Evolutionary conservation across 192 early-diverging fungal genomes (phyloP).

Genomic region (Coemansia sp.): DNA sequence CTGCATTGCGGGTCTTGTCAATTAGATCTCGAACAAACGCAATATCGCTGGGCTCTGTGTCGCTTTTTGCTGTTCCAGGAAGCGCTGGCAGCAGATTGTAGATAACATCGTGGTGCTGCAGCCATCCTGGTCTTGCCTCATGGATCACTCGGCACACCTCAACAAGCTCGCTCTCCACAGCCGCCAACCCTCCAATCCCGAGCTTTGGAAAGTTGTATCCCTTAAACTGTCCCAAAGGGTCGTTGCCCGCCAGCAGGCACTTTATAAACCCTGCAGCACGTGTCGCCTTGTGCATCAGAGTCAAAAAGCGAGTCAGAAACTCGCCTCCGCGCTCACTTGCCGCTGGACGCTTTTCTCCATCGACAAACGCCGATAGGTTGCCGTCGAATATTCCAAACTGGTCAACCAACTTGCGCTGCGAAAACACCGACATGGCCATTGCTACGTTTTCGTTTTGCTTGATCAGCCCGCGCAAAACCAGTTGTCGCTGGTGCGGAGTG

Average conservation of each 20-base stretch:
- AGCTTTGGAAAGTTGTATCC: conserved; percentile 46
- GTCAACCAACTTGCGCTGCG: conserved; percentile 21
- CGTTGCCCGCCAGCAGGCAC: conserved; percentile 37
- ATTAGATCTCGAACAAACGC: conserved; percentile 18
- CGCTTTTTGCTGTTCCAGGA: conserved; percentile 6
- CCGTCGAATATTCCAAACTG: conserved; percentile 48
- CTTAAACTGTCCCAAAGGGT: conserved; percentile 26
- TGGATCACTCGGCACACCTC: conserved; percentile 20
- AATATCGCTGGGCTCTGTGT: conserved; percentile 15
- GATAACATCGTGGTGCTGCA: conserved; percentile 26
- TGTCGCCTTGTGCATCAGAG: conserved; percentile 18
- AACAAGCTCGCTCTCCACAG: conserved; percentile 25
- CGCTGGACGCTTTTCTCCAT: conserved; percentile 11
- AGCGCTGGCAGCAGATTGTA: conserved; percentile 40
- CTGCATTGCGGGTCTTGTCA: conserved; percentile 6
- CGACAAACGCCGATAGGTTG: conserved; percentile 26
- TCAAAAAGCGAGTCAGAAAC: conserved; percentile 21
- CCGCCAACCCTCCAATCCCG: conserved; percentile 15
- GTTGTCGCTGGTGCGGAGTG: conserved; percentile 27
- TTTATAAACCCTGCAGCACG: conserved; percentile 33
- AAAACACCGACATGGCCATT: conserved; percentile 11
- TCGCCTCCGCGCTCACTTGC: conserved; percentile 15
- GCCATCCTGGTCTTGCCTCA: conserved; percentile 15
- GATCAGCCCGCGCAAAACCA: conserved; percentile 18
- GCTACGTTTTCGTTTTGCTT: conserved; percentile 9